phyloP scores from a whole-genome alignment of 2,329 filamentous ascomycete species.

The Cytospora leucostoma region DNA sequence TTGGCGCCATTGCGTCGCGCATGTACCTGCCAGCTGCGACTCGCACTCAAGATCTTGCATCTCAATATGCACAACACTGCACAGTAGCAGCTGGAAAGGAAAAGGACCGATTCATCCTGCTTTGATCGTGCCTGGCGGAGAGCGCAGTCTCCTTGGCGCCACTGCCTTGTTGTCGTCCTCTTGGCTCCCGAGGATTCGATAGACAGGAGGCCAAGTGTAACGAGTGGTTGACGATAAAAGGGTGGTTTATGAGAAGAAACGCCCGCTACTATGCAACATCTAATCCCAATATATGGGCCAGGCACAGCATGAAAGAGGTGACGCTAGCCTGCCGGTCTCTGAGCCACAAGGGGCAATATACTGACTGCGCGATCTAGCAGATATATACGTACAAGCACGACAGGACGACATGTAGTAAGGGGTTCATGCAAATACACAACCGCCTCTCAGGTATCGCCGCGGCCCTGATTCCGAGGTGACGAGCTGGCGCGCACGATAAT shows the following conservation, averaged over 20 bases:
- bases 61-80: slow-evolving; percentile 5
- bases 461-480: background rate
- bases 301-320: background rate
- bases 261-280: background rate
- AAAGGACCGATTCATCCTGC: slow-evolving; percentile 6
- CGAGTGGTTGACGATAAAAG: background rate
- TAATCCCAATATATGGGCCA: background rate
- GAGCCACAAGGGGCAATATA: slow-evolving; percentile 8
- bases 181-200: background rate
- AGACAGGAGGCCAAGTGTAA: background rate
- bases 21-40: background rate
- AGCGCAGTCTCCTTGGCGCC: background rate
- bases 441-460: background rate
- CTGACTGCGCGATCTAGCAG: slow-evolving; percentile 6
- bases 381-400: background rate
- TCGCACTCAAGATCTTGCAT: slow-evolving; percentile 4
- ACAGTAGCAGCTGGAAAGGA: slow-evolving; percentile 11
- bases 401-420: background rate
- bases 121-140: background rate
- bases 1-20: background rate
- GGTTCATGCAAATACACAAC: background rate
- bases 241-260: background rate
- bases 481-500: background rate
- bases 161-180: background rate
- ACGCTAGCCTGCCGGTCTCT: background rate